These are phyloP conservation scores for Coix lacrymajobi DNA, from an alignment of 176 grass and related monocot genomes.

Conservation along the genomic window DNA sequence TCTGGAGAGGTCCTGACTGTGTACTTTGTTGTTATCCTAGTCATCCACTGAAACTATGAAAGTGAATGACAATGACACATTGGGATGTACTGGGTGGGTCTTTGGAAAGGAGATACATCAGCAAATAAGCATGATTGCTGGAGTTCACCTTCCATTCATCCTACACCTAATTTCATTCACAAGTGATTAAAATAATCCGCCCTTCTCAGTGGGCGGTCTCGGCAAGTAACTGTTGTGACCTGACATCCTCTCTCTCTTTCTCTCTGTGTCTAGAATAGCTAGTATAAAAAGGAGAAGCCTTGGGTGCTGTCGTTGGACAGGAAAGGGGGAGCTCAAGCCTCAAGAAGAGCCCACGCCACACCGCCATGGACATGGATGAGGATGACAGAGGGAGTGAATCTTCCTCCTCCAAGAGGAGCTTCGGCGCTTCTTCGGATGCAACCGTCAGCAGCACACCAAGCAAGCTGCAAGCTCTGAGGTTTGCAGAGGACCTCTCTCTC, in stretches of 20 bases:
- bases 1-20: background rate
- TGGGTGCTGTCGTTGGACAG: conserved; percentile 11
- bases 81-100: background rate
- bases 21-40: conserved; percentile 17
- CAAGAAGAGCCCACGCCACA: background rate
- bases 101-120: conserved; percentile 9
- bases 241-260: background rate
- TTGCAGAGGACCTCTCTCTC: conserved; percentile 75
- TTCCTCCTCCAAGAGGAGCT: conserved; percentile 10
- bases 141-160: conserved; percentile 23
- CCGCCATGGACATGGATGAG: conserved; percentile 23
- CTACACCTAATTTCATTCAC: conserved; percentile 21
- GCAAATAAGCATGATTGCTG: conserved; percentile 17
- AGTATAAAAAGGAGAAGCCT: conserved; percentile 29
- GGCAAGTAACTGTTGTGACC: background rate
- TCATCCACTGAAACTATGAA: conserved; percentile 13
- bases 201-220: conserved; percentile 10
- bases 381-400: conserved; percentile 7
- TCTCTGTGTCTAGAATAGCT: background rate
- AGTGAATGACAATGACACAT: conserved; percentile 18
- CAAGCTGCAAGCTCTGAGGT: conserved; percentile 59
- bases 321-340: background rate
- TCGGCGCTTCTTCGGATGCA: conserved; percentile 31
- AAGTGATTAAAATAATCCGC: background rate
- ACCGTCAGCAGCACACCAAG: conserved; percentile 28